A percentile compares a stretch with the other conserved stretches of the same genome.
Evolutionary conservation across 2,329 filamentous ascomycete genomes (phyloP).

Genomic region (Phialophora chinensis): DNA sequence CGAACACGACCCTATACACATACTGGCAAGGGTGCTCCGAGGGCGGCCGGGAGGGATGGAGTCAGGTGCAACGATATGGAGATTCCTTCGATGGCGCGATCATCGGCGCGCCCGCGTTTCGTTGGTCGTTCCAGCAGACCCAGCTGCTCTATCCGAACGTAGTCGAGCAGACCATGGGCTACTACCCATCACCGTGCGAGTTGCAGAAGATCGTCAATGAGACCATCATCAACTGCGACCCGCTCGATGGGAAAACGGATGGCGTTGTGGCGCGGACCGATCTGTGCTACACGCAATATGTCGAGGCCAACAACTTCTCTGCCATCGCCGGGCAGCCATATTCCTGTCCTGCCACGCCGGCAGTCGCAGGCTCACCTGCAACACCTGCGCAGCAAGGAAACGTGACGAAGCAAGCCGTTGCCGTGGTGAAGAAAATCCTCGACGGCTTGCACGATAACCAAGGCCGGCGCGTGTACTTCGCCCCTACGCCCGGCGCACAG

Average conservation of each 20-base stretch:
- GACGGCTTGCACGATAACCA: constrained; percentile 51
- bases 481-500: constrained; percentile 41
- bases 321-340: constrained; percentile 56
- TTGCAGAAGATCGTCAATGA: constrained; percentile 60
- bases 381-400: constrained; percentile 43
- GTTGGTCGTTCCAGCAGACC: constrained; percentile 53
- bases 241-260: constrained; percentile 61
- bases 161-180: constrained; percentile 50
- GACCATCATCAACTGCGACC: constrained; percentile 62
- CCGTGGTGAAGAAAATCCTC: constrained; percentile 46
- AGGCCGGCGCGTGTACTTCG: constrained; percentile 51
- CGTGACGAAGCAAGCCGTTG: constrained; percentile 42
- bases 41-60: constrained; percentile 60
- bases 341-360: constrained; percentile 45
- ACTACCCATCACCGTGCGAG: constrained; percentile 55
- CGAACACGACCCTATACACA: constrained; percentile 44
- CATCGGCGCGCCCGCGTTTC: constrained; percentile 56
- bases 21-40: constrained; percentile 64
- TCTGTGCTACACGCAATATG: constrained; percentile 53
- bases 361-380: neutral
- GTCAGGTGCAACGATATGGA: constrained; percentile 57
- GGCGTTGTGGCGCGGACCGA: constrained; percentile 60
- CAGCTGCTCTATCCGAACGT: constrained; percentile 49
- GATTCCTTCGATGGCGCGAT: constrained; percentile 56
- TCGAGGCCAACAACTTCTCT: constrained; percentile 48